Evolutionary conservation across 352 stramenopile genomes (phyloP).

Genomic region (Phytopythium ostracodes): DNA sequence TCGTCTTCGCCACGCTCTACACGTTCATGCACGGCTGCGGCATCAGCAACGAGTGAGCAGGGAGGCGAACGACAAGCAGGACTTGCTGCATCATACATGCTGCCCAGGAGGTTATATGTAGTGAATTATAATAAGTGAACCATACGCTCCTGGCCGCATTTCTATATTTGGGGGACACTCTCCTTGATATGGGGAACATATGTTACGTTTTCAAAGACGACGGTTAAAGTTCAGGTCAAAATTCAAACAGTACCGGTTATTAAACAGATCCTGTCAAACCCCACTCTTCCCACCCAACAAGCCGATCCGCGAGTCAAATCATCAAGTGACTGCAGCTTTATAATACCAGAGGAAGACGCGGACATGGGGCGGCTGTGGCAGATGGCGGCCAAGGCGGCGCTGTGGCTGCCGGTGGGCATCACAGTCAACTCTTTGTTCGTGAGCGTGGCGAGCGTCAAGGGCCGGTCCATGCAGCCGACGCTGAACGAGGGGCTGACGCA

Average conservation of each 20-base stretch:
- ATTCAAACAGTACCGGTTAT: too few species aligned
- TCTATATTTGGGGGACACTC: too few species aligned
- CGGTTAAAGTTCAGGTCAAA: too few species aligned
- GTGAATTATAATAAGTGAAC: too few species aligned
- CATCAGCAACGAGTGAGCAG: conserved; percentile 57
- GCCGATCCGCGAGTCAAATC: background rate
- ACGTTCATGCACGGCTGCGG: conserved; percentile 85
- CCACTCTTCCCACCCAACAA: background rate
- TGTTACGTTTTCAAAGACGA: too few species aligned
- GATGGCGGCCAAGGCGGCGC: conserved; percentile 45
- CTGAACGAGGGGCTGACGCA: conserved; percentile 71
- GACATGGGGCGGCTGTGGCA: conserved; percentile 54
- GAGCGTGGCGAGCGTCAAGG: conserved; percentile 70
- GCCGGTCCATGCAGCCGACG: conserved; percentile 79
- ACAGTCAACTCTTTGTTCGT: conserved; percentile 70
- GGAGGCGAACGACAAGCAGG: too few species aligned
- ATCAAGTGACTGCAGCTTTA: background rate
- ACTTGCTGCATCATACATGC: too few species aligned
- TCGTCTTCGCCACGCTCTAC: conserved; percentile 85
- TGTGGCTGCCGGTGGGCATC: conserved; percentile 82
- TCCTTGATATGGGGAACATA: too few species aligned
- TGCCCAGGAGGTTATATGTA: too few species aligned
- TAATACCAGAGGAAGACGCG: too few species aligned
- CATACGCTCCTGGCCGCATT: too few species aligned
- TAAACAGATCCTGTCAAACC: too few species aligned